Evolutionary conservation across 768 basidiomycete genomes (phyloP).

Genomic region (Fibroporia radiculosa): DNA sequence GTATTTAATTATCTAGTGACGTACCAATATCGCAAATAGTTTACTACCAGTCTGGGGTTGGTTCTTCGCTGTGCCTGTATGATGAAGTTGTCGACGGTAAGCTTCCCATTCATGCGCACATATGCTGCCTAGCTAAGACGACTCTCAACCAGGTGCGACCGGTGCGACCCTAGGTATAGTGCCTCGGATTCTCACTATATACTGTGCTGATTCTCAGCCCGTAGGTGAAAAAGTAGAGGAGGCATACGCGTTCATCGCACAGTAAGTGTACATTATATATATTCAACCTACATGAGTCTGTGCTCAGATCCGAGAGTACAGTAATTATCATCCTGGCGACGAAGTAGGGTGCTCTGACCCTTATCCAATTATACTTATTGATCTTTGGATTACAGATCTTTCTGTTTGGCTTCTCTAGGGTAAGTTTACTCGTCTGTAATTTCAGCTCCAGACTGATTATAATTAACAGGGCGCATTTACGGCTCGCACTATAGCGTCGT

Average conservation of each 20-base stretch:
- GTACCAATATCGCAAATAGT: slow-evolving; percentile 25
- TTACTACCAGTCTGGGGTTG: slow-evolving; percentile 33
- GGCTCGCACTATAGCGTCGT: slow-evolving; percentile 63
- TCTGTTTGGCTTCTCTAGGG: slow-evolving; percentile 72
- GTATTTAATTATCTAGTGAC: slow-evolving; percentile 6
- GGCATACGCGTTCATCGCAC: slow-evolving; percentile 73
- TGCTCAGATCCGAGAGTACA: background rate
- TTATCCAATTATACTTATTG: background rate
- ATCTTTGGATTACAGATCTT: slow-evolving; percentile 43
- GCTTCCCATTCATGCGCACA: slow-evolving; percentile 4
- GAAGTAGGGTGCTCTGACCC: slow-evolving; percentile 37
- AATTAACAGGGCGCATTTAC: slow-evolving; percentile 61
- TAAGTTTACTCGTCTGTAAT: slow-evolving; percentile 23
- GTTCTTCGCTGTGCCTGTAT: slow-evolving; percentile 48
- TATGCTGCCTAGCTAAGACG: background rate
- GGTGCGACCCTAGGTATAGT: slow-evolving; percentile 51
- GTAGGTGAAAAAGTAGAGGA: slow-evolving; percentile 69
- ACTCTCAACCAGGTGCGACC: slow-evolving; percentile 42
- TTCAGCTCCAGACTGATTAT: slow-evolving; percentile 5
- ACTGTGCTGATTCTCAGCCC: slow-evolving; percentile 3
- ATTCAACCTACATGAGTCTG: background rate
- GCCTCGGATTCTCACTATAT: background rate
- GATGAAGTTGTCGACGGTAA: slow-evolving; percentile 54
- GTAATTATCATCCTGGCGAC: slow-evolving; percentile 66
- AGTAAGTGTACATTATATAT: slow-evolving; percentile 36